phyloP scores from a whole-genome alignment of 2,329 filamentous ascomycete genomes.

The Plenodomus biglobosus region DNA sequence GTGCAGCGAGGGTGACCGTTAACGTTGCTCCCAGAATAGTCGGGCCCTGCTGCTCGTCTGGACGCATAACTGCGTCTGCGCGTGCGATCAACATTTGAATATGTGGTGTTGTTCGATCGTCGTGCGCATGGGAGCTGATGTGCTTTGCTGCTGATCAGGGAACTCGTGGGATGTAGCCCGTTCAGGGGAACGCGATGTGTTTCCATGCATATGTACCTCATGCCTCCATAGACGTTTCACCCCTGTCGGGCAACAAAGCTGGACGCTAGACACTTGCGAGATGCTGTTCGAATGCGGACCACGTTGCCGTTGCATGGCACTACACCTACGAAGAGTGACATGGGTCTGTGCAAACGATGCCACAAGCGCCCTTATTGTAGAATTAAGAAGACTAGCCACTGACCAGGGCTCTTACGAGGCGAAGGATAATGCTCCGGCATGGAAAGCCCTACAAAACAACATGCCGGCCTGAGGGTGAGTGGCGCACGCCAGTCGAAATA shows the following conservation, averaged over 20 bases:
- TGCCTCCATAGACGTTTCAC: neutral
- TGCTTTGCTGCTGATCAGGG: neutral
- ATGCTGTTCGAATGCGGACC: neutral
- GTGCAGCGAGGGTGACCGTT: constrained; percentile 45
- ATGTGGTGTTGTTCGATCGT: neutral
- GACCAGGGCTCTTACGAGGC: too few species aligned
- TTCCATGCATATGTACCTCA: neutral
- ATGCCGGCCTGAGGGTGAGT: neutral
- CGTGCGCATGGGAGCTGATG: neutral
- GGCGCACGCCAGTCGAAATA: too few species aligned
- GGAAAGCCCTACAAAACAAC: neutral
- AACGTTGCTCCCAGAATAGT: constrained; percentile 48
- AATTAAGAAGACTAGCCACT: too few species aligned
- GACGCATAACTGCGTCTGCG: neutral
- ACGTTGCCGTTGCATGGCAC: neutral
- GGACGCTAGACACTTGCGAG: neutral
- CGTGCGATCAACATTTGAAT: neutral
- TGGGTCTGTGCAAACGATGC: neutral
- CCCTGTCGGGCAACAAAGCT: neutral
- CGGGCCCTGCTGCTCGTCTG: constrained; percentile 32
- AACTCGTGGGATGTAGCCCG: neutral
- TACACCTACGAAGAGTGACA: neutral
- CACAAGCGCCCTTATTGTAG: too few species aligned
- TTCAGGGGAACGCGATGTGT: neutral
- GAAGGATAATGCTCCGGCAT: neutral